These are phyloP conservation scores for Phytophthora sansomeana DNA, from an alignment of 352 stramenopile genomes.

Conservation along the genomic window DNA sequence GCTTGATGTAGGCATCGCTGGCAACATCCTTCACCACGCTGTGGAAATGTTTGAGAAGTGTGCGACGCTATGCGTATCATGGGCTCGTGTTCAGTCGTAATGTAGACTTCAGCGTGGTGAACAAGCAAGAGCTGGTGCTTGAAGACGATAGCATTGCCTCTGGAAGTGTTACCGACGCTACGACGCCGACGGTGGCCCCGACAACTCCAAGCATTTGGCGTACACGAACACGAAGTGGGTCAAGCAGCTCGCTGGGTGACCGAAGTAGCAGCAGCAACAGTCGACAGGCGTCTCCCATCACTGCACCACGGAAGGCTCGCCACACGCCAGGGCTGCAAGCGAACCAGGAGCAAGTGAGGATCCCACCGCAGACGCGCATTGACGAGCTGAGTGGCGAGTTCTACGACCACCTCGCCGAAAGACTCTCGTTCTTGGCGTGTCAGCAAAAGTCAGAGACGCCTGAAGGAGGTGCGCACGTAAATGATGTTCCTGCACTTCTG, in stretches of 20 bases:
- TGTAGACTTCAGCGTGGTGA: conserved; percentile 71
- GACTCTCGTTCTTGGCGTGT: conserved; percentile 45
- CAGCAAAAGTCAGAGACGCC: conserved; percentile 27
- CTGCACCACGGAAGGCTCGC: conserved; percentile 34
- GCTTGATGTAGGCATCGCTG: conserved; percentile 50
- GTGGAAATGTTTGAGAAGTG: conserved; percentile 80
- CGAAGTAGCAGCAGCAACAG: conserved; percentile 45
- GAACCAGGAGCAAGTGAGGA: conserved; percentile 68
- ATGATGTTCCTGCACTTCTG: background rate
- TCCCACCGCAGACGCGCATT: conserved; percentile 65
- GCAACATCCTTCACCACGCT: conserved; percentile 67
- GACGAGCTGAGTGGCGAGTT: conserved; percentile 68
- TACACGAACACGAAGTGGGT: conserved; percentile 54
- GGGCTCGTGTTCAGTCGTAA: conserved; percentile 81
- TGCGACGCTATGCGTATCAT: conserved; percentile 78
- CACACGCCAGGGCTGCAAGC: conserved; percentile 57
- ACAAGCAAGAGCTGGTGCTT: conserved; percentile 66
- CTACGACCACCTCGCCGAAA: conserved; percentile 64
- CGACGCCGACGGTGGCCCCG: conserved; percentile 29
- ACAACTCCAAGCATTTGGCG: conserved; percentile 59
- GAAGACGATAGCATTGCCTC: conserved; percentile 35
- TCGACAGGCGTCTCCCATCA: conserved; percentile 44
- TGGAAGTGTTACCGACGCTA: conserved; percentile 22
- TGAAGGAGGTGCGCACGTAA: conserved; percentile 15
- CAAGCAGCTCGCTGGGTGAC: conserved; percentile 50